Percentiles rank a stretch among this genome's conserved stretches.
phyloP scores from a whole-genome alignment of 371 early-diverging fungal genomes.

The Funneliformis caledonium region DNA sequence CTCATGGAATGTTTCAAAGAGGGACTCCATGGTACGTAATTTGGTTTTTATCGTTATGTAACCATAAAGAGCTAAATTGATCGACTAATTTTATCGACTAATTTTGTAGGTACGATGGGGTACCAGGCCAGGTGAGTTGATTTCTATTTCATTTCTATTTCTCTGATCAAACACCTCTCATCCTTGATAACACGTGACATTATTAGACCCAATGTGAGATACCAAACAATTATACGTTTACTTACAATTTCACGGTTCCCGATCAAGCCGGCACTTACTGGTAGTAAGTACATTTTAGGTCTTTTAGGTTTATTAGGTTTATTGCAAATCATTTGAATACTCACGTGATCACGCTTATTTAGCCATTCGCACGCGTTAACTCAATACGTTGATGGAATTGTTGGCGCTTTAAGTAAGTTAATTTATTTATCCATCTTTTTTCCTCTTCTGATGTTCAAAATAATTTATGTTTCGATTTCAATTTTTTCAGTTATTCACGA shows the following conservation, averaged over 20 bases:
- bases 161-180: slow-evolving; percentile 11
- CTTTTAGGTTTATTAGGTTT: slow-evolving; percentile 30
- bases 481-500: slow-evolving; percentile 60
- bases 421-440: slow-evolving; percentile 6
- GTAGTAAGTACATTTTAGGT: slow-evolving; percentile 44
- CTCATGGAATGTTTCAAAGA: slow-evolving; percentile 42
- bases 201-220: slow-evolving; percentile 47
- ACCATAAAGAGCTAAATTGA: neutral
- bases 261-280: slow-evolving; percentile 52
- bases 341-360: neutral
- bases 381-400: slow-evolving; percentile 85
- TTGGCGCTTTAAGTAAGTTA: slow-evolving; percentile 60
- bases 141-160: slow-evolving; percentile 18
- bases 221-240: slow-evolving; percentile 44
- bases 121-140: slow-evolving; percentile 21
- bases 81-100: slow-evolving; percentile 18
- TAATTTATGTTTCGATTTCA: neutral
- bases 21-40: slow-evolving; percentile 40
- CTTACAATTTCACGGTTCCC: slow-evolving; percentile 47
- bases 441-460: neutral
- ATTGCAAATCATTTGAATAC: neutral
- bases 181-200: neutral
- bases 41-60: neutral
- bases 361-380: slow-evolving; percentile 66
- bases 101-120: slow-evolving; percentile 36